These are phyloP conservation scores for Phlebiopsis gigantea DNA, from an alignment of 768 basidiomycete species.

Conservation along the genomic window DNA sequence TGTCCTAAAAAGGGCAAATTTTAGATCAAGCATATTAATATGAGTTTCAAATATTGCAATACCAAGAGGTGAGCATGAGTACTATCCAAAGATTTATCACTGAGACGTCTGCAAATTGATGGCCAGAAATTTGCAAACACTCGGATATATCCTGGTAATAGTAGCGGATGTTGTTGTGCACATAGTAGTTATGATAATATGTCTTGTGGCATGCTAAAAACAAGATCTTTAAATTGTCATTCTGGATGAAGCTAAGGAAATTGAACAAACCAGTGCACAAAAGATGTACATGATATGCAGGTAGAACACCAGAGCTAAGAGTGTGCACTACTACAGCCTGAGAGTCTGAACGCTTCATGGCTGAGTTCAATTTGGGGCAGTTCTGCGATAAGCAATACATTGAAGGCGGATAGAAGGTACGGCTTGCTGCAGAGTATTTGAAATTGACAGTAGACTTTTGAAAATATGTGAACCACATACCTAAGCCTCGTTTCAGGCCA, in stretches of 20 bases:
- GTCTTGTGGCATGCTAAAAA: neutral
- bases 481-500: too few relatives aligned
- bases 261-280: neutral
- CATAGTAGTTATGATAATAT: conserved; percentile 5
- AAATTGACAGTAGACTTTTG: neutral
- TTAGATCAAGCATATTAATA: neutral
- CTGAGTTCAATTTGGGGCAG: neutral
- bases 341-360: conserved; percentile 1
- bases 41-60: neutral
- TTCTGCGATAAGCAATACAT: neutral
- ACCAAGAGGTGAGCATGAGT: neutral
- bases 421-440: neutral
- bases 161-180: neutral
- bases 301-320: neutral
- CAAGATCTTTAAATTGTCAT: neutral
- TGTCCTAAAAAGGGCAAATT: conserved; percentile 10
- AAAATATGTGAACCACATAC: neutral
- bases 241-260: neutral
- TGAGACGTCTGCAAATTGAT: neutral
- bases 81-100: too few relatives aligned
- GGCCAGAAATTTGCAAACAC: neutral
- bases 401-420: conserved; percentile 1
- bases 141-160: neutral
- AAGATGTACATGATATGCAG: conserved; percentile 1
- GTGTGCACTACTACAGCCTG: neutral